Base-by-base conservation (phyloP, 345 rosid genomes). In the Tarenaya hassleriana region DNA sequence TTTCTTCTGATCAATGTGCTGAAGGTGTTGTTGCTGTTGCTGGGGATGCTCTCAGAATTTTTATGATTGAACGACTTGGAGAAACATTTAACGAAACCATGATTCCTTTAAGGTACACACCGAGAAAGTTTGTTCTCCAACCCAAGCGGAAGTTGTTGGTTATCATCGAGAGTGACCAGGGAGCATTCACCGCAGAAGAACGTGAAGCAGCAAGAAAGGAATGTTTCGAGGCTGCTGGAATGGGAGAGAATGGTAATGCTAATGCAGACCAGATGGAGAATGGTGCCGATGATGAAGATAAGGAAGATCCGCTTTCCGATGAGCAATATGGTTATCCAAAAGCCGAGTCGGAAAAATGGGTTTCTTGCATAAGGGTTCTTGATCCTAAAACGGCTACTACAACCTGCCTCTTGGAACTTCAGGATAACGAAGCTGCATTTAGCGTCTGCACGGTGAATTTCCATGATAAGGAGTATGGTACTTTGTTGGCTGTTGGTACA, bases 291-390 rank as follows among this genome's bases (percentile, higher is more conserved):
- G 96, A 91, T 55, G 90, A 89, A 43, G 90, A 84, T 34, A 88
- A 79, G 67, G 90, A 84, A 38, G 95, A 92, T 63, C 81, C 86
- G 9, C 79, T 81, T 15, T 81, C 85, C 33, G 97, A 92, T 76
- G 97, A 92, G 84, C 98, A 92, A 65, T 88, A 75, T 56, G 98
- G 98, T 64, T 92, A 88, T 62, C 98, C 98, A 16, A 92, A 92
- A 78, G 76, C 94, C 1, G 98, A 79, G 74, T 76, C 97, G 1
- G 94, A 78, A 10, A 83, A 77, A 69, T 92, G 98, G 95, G 97
- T 81, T 63, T 92, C 98, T 57, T 92, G 97, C 79, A 92, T 92
- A 47, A 77, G 98, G 73, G 80, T 92, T 59, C 87, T 92, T 52
- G 97, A 92, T 61, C 94, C 95, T 7, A 85, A 75, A 70, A 75